Base-by-base conservation (phyloP, 2,329 filamentous ascomycete genomes). In the Pestalotiopsis sp. region DNA sequence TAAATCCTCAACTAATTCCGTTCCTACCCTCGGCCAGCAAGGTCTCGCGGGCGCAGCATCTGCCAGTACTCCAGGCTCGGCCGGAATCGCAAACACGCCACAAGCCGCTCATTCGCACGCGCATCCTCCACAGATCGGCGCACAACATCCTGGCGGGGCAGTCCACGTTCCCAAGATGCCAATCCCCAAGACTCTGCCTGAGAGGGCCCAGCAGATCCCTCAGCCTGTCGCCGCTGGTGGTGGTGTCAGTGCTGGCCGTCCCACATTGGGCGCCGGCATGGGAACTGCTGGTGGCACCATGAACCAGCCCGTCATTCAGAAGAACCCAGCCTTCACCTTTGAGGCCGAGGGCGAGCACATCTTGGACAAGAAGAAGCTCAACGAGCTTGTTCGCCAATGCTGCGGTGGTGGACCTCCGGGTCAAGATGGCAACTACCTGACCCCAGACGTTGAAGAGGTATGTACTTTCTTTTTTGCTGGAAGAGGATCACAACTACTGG, bases 291-390 rank as follows among this genome's bases (percentile, higher is more conserved):
- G 92, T 66, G 94, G 94, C 66, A 91, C 96, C 64, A 93, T 98
- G 87, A 91, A 91, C 65, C 94, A 97, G 76, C 95, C 96, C 0
- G 93, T 93, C 2, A 88, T 98, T 70, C 85, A 91, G 67, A 95
- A 94, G 77, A 89, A 93, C 59, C 93, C 94, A 0, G 90, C 91
- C 0, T 97, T 93, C 79, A 93, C 93, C 68, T 90, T 98, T 69
- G 95, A 98, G 78, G 93, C 93, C 38, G 95, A 97, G 77, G 94
- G 94, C 31, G 94, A 98, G 75, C 91, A 95, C 58, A 92, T 99
- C 1, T 85, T 99, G n/a, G 97, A 92, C 83, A 98, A 98, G 88
- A 97, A 97, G 83, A 98, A 97, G 83, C 87, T 99, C 56, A 95
- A 99, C 77, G 95, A 98, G 78, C 87, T 99, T 49, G 95, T 98